Evolutionary conservation across 257 asterid genomes (phyloP), one percentile per base, ranked within the genome.

Genomic region (Solanum habrochaites): DNA sequence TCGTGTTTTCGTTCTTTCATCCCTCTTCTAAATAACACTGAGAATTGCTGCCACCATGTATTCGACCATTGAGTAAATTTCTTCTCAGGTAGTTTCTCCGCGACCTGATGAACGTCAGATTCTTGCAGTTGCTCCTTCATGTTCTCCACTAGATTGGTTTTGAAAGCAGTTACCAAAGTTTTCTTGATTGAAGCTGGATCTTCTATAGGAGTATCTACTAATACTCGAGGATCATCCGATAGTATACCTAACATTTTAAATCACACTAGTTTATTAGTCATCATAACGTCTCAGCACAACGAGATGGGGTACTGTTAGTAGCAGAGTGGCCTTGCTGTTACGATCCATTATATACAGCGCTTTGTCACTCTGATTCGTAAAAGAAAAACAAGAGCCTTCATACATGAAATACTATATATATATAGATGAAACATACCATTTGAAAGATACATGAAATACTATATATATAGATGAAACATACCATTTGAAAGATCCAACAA

Each of bases 401-500:
- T 37, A 72, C 49, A 37, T 72, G 49, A 72, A 72, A 35, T 20
- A 72, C 27, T 56, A 56, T 56, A 56, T 18, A 13, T 14, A 49
- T 56, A 16, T 56, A 21, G 39, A n/a, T 25, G 67, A 23, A 31
- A 39, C 85, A 37, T 90, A 96, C 98, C 99, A 80, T 94, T 96
- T 13, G 98, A 94, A 84, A 95, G 98, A 88, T 96, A 72, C 49
- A 37, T 72, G 49, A 72, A 72, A 35, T 20, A 72, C 27, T 56
- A 56, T 56, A 56, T 18, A 13, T 14, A 49, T 56, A 21, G 39
- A n/a, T 25, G 67, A 23, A 31, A 39, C 85, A 37, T 90, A 96
- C 98, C 99, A 80, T 94, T 96, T 13, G 98, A 94, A 84, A 95
- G 98, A 88, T 96, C 98, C 25, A 95, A 84, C 90, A 95, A 67